Conservation (phyloP, 192 early-diverging fungal species). For the Rhizoclosmatium sp. region DNA sequence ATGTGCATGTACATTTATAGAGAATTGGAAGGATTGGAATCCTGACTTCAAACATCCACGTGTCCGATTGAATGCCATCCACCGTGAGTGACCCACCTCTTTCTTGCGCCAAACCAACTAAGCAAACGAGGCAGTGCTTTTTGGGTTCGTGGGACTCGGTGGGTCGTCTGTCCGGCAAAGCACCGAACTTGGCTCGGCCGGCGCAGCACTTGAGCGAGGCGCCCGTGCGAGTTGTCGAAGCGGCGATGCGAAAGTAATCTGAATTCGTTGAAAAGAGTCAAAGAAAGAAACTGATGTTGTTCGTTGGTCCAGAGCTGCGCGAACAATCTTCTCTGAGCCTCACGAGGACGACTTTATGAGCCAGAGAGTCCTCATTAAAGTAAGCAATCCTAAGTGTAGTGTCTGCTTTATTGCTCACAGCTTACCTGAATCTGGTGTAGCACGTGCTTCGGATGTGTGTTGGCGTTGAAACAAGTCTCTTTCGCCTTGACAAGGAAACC, state of each 20-base stretch:
- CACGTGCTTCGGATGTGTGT: background rate
- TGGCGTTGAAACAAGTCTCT: constrained; percentile 8
- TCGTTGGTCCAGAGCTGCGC: background rate
- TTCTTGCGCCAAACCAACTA: too few relatives aligned
- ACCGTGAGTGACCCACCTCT: too few relatives aligned
- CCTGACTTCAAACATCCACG: too few relatives aligned
- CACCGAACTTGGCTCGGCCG: background rate
- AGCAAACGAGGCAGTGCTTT: too few relatives aligned
- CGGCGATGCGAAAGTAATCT: constrained; percentile 2
- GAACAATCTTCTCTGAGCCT: background rate
- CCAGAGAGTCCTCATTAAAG: background rate
- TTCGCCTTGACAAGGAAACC: background rate
- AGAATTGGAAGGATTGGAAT: too few relatives aligned
- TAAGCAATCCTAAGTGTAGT: background rate
- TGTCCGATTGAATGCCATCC: too few relatives aligned
- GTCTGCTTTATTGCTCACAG: background rate
- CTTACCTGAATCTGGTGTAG: background rate
- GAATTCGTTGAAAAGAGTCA: background rate
- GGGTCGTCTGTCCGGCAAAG: background rate
- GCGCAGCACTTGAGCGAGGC: background rate
- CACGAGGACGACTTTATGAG: background rate
- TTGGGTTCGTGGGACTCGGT: too few relatives aligned
- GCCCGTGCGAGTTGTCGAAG: background rate
- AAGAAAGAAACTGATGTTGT: background rate
- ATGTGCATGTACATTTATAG: too few relatives aligned